Conservation (phyloP, 805 yeast species). For the Metschnikowia continentalis region DNA sequence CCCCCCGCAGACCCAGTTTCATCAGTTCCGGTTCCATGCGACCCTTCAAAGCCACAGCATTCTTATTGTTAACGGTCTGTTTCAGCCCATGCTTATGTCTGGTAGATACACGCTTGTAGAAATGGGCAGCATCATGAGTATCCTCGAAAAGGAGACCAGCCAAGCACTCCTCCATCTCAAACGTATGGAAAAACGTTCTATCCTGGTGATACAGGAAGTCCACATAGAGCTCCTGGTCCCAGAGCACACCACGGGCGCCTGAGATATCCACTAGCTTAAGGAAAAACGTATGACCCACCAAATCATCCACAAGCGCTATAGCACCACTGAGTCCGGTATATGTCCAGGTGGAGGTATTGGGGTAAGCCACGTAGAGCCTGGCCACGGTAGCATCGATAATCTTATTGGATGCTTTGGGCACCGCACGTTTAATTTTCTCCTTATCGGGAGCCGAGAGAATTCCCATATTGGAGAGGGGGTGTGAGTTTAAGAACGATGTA, state of each 20-base stretch:
- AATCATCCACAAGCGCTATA: conserved; percentile 78
- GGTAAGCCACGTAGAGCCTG: conserved; percentile 83
- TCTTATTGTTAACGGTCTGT: conserved; percentile 79
- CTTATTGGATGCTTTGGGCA: conserved; percentile 86
- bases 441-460: conserved; percentile 55
- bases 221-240: conserved; percentile 95
- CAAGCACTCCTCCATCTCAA: conserved; percentile 86
- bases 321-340: conserved; percentile 92
- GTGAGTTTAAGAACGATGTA: neutral
- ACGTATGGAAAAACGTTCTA: conserved; percentile 89
- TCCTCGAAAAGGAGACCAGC: conserved; percentile 90
- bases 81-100: conserved; percentile 83
- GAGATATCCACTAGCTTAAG: conserved; percentile 81
- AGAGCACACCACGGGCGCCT: conserved; percentile 80
- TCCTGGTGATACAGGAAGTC: conserved; percentile 91
- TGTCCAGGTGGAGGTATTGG: conserved; percentile 75
- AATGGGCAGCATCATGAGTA: conserved; percentile 79
- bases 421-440: conserved; percentile 81
- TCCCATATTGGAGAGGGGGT: conserved; percentile 26
- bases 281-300: conserved; percentile 91
- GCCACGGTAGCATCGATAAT: conserved; percentile 89
- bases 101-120: conserved; percentile 68
- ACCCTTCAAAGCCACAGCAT: conserved; percentile 77
- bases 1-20: conserved; percentile 64
- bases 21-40: conserved; percentile 21